Base-by-base conservation (phyloP, 2,329 filamentous ascomycete genomes). In the Nemania sp. region DNA sequence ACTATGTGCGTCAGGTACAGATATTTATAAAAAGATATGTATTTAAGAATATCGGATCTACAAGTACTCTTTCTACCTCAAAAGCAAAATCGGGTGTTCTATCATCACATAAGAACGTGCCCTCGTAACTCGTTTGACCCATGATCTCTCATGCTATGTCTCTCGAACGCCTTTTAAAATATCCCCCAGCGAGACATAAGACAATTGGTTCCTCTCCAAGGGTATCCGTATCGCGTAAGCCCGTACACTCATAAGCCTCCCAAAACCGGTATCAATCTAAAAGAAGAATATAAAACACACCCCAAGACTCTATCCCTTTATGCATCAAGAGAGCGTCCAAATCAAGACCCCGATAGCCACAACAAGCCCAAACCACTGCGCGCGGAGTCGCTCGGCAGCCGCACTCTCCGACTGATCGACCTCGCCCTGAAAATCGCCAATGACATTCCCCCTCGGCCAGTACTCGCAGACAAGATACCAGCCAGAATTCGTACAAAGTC, bases 401-500 rank as follows among this genome's bases (percentile, higher is more conserved):
- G 17, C 50, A 12, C 41, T 51, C 23, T 41, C 54, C 14, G 54
- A 50, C 53, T 17, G 66, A 49, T 64, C 69, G 6, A 82, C 77
- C 68, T 76, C 68, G n/a, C 77, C 71, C 30, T 66, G 71, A 53
- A 80, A 84, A 59, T 74, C 66, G 0, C 79, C 82, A 1, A 77
- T 65, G 0, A 89, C 73, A 64, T 90, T 90, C 0, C 87, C 87
- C 1, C 76, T 68, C 1, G 87, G 86, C 74, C 76, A 86, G 70
- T 89, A 90, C 71, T 89, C 85, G 61, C 86, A 90, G 20, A 84
- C 84, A 0, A 89, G 73, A 68, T 81, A 88, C 82, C 83, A 89
- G 24, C 53, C 56, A 24, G 58, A 41, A 48, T 68, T 61, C 30
- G 72, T 67, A 44, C 78, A 82, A 37, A 77, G 56, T 58, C 60